Base-by-base conservation (phyloP, 495 filamentous ascomycete species). In the Bryoglossum gracile region DNA sequence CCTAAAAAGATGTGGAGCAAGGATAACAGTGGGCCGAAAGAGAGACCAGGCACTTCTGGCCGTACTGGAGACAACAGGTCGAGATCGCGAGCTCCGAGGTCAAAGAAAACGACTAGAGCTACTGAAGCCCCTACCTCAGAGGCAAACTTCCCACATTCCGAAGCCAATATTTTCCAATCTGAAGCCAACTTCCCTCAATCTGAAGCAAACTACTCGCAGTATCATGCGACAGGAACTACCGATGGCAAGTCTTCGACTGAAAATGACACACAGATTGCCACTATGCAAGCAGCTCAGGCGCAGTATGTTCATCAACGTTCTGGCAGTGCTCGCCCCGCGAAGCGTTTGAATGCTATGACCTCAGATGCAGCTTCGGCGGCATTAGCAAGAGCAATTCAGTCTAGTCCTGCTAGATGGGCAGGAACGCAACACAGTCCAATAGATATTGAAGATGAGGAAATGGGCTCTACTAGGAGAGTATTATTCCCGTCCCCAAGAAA, bases 1-100 rank as follows among this genome's bases (percentile, higher is more conserved):
- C 92, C 92, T 1, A 71, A 80, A 38, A 78, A 87, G 35, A 79
- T 82, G 49, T 98, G 92, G 92, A n/a, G n/a, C n/a, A n/a, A n/a
- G n/a, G 82, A 40, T 78, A 87, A 36, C 79, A 82, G 50, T 98
- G 91, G 91, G 82, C 82, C 50, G 84, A 84, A 45, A 73, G 38
- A 47, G 38, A 25, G 8, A 81, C 22, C 68, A 70, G 19, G 66
- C 71, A 33, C 68, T 70, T 9, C 68, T 23, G 67, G 74, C 43
- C 25, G 46, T 3, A 47, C 34, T n/a, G 66, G 67, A 19, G 64
- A 70, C 8, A 71, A 66, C 52, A 77, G 74, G 65, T 66, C 65
- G 56, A 62, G 23, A 50, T 62, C 50, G 64, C 64, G 53, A 30
- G 60, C 49, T 60, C 62, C 72, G 17, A 77, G 71, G 54, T 72